Evolutionary conservation across 164 flowering plant species (phyloP).

Genomic region (Vitis amurensis): DNA sequence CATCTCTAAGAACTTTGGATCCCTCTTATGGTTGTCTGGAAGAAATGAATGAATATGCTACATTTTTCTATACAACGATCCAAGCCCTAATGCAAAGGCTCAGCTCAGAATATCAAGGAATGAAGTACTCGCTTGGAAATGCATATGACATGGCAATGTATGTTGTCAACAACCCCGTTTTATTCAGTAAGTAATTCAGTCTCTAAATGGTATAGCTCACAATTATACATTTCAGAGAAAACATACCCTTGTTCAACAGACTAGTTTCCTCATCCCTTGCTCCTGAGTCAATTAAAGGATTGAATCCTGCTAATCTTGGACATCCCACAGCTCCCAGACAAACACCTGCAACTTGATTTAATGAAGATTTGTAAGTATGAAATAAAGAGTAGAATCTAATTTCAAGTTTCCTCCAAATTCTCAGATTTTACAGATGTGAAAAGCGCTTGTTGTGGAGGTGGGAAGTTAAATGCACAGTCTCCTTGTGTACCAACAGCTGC

Average conservation of each 20-base stretch:
- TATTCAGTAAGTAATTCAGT: constrained; percentile 4
- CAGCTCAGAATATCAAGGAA: constrained; percentile 4
- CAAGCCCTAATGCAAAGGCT: constrained; percentile 3
- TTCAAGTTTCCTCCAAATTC: neutral
- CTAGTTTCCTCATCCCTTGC: too few relatives aligned
- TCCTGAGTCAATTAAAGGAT: too few relatives aligned
- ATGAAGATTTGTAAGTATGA: too few relatives aligned
- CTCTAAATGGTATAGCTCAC: too few relatives aligned
- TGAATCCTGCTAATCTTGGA: too few relatives aligned
- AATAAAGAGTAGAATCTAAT: too few relatives aligned
- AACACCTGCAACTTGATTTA: too few relatives aligned
- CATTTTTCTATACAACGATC: neutral
- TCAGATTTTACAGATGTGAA: constrained; percentile 13
- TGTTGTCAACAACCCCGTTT: constrained; percentile 7
- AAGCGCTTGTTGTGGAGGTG: constrained; percentile 27
- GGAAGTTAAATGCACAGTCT: constrained; percentile 7
- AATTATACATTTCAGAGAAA: too few relatives aligned
- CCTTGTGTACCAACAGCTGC: constrained; percentile 1
- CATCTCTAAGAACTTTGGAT: neutral
- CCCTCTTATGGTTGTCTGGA: constrained; percentile 2
- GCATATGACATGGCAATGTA: constrained; percentile 4
- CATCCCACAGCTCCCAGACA: too few relatives aligned
- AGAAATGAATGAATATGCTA: constrained; percentile 13
- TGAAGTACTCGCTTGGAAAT: constrained; percentile 24
- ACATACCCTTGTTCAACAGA: too few relatives aligned